phyloP scores from a whole-genome alignment of 305 asterid genomes.

The Stenogyne calaminthoides region DNA sequence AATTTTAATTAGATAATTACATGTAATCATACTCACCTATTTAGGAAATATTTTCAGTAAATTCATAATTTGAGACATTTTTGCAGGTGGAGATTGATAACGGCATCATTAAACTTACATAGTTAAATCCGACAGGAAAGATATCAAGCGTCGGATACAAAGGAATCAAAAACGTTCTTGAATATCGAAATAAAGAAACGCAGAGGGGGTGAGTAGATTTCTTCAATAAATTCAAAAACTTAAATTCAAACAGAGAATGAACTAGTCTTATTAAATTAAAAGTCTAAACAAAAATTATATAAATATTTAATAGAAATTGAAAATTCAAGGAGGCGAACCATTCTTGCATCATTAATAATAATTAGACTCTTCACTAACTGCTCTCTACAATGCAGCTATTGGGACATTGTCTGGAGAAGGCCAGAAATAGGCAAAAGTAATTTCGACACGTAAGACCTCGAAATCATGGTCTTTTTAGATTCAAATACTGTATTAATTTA shows the following conservation, averaged over 20 bases:
- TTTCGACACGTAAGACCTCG: slow-evolving; percentile 50
- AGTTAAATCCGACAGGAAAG: slow-evolving; percentile 50
- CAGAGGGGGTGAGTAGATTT: slow-evolving; percentile 62
- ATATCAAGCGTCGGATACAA: slow-evolving; percentile 53
- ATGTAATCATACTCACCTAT: not conserved
- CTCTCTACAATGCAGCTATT: slow-evolving; percentile 47
- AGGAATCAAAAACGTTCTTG: slow-evolving; percentile 52
- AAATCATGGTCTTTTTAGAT: not conserved
- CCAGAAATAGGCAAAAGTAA: slow-evolving; percentile 30
- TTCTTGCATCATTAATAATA: not conserved
- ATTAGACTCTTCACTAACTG: not conserved
- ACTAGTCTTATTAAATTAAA: not conserved
- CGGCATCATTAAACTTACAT: slow-evolving; percentile 48
- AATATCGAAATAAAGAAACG: slow-evolving; percentile 34
- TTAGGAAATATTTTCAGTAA: not conserved
- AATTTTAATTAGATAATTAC: not conserved
- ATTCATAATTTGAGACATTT: not conserved
- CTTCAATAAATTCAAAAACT: not conserved
- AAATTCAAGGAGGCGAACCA: no score
- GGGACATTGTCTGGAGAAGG: slow-evolving; percentile 65
- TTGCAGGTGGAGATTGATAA: slow-evolving; percentile 59
- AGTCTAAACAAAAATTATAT: no score
- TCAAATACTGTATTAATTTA: not conserved
- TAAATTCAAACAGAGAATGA: not conserved
- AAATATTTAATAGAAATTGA: no score